Base-by-base conservation (phyloP, 1,284 basidiomycete genomes). In the Neolentinus lepideus region DNA sequence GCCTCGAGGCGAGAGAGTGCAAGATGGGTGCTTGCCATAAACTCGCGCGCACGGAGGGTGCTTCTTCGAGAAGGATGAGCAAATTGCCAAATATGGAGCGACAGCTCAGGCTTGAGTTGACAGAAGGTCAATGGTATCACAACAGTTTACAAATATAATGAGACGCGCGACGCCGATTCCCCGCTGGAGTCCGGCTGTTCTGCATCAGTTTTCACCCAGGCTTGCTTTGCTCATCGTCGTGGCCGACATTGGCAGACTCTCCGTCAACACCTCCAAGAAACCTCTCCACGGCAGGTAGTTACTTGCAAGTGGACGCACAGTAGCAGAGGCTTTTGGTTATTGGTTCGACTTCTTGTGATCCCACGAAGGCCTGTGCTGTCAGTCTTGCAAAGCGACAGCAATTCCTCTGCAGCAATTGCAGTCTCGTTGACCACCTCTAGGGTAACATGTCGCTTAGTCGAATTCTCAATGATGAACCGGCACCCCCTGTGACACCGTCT, bases 391-490 rank as follows among this genome's bases (percentile, higher is more conserved):
- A 16, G n/a, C 38, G 16, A 43, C 38, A 9, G 38, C 12, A 31
- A 31, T 31, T 43, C 16, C 38, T 21, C 16, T 43, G 19, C 19
- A 43, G 6, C 19, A n/a, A 21, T n/a, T 16, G 16, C 6, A 43
- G 38, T 43, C 38, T 43, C 38, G 12, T 43, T 43, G 38, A 21
- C 12, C n/a, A 43, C 38, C 38, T 21, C 22, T 22, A 9, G 47
- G 12, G 27, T 22, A 50, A 21, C 22, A 89, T 89, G 86, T 89
- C 87, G 54, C 79, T 89, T 66, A 82, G 80, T 63, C 77, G 80
- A 61, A 89, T 89, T 59, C 81, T 89, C 71, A 89, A 89, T 70
- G 81, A 86, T 71, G 81, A 85, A 59, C 76, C 81, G 10, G 65
- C 68, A 14, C 72, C 72, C n/a, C 64, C 64, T 16, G 58, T 60